phyloP scores from a whole-genome alignment of 768 basidiomycete species.

The Pisolithus marmoratus region DNA sequence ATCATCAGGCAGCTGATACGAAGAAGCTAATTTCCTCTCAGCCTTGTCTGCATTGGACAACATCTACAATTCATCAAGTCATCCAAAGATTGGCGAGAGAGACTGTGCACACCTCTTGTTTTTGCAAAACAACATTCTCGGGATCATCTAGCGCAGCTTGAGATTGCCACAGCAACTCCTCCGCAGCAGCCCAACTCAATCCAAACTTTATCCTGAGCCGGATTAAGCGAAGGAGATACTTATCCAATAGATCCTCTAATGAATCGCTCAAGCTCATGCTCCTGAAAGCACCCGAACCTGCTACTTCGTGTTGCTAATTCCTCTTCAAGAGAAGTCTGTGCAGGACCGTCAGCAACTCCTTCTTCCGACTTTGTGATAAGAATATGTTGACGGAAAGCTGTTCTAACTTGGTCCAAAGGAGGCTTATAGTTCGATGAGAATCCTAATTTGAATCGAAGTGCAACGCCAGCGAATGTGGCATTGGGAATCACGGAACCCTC shows the following conservation, averaged over 20 bases:
- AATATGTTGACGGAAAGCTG: slow-evolving; percentile 44
- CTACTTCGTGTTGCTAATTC: slow-evolving; percentile 18
- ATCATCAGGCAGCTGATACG: slow-evolving; percentile 49
- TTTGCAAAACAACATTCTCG: slow-evolving; percentile 32
- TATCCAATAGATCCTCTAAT: slow-evolving; percentile 55
- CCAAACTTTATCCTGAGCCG: slow-evolving; percentile 45
- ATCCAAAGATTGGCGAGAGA: neutral
- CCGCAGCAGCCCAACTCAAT: slow-evolving; percentile 68
- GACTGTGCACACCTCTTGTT: slow-evolving; percentile 25
- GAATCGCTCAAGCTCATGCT: slow-evolving; percentile 60
- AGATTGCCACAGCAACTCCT: slow-evolving; percentile 41
- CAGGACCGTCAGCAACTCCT: slow-evolving; percentile 25
- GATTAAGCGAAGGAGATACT: slow-evolving; percentile 49
- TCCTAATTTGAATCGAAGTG: slow-evolving; percentile 56
- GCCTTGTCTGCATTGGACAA: slow-evolving; percentile 36
- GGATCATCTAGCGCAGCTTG: slow-evolving; percentile 40
- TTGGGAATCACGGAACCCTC: slow-evolving; percentile 36
- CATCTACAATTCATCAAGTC: slow-evolving; percentile 3
- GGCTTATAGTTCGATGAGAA: slow-evolving; percentile 60
- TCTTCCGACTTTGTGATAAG: slow-evolving; percentile 36
- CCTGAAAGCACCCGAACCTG: slow-evolving; percentile 45
- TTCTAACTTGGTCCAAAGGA: slow-evolving; percentile 38
- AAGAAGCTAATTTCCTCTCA: slow-evolving; percentile 34
- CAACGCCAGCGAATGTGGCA: slow-evolving; percentile 31
- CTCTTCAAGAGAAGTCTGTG: neutral